These are phyloP conservation scores for Stephanodiscus minutulus DNA, from an alignment of 108 stramenopile genomes.

Conservation along the genomic window DNA sequence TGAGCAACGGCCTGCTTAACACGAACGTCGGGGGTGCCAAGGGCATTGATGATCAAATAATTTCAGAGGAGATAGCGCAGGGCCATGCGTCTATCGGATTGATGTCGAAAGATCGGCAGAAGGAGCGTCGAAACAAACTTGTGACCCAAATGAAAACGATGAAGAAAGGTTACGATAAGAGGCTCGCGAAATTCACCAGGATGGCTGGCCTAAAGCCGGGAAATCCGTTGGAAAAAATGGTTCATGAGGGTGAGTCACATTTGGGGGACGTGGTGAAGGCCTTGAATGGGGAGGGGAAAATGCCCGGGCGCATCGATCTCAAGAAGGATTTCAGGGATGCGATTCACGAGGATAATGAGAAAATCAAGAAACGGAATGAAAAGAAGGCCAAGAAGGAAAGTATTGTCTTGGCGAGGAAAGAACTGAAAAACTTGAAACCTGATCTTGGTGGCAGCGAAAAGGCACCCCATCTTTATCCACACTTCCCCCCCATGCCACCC, in stretches of 20 bases:
- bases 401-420: too few species aligned
- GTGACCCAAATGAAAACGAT: slow-evolving; percentile 17
- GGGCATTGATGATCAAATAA: slow-evolving; percentile 36
- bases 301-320: slow-evolving; percentile 21
- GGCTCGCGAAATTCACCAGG: slow-evolving; percentile 15
- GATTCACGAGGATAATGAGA: slow-evolving; percentile 15
- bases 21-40: slow-evolving; percentile 22
- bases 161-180: slow-evolving; percentile 11
- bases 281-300: slow-evolving; percentile 21
- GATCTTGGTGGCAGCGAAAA: background rate
- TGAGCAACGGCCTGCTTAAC: slow-evolving; percentile 18
- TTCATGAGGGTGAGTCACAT: slow-evolving; percentile 25
- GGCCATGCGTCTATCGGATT: slow-evolving; percentile 24
- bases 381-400: slow-evolving; percentile 6
- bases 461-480: slow-evolving; percentile 28
- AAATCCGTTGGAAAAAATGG: slow-evolving; percentile 22
- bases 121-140: slow-evolving; percentile 16
- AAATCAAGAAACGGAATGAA: background rate
- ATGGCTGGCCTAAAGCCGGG: slow-evolving; percentile 1
- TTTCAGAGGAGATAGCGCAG: slow-evolving; percentile 37
- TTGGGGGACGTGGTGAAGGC: slow-evolving; percentile 26
- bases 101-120: slow-evolving; percentile 11
- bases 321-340: slow-evolving; percentile 22
- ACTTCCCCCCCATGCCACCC: slow-evolving; percentile 28
- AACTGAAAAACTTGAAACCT: too few species aligned